Evolutionary conservation across 1,284 basidiomycete species (phyloP).

Genomic region (Phenoliferia sp.): DNA sequence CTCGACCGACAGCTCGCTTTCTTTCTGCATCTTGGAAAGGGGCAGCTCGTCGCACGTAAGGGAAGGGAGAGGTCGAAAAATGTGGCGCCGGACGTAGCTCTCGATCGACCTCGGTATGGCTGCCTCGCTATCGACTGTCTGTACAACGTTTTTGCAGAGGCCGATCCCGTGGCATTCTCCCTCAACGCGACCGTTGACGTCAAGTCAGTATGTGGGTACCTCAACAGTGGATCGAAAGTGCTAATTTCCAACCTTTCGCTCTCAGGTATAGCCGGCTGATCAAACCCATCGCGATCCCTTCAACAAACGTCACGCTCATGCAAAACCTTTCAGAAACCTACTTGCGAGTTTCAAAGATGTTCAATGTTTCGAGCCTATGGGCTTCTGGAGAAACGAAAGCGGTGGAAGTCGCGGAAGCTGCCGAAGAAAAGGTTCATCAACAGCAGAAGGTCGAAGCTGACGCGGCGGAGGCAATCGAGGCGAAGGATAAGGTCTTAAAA

Average conservation of each 20-base stretch:
- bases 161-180: constrained; percentile 44
- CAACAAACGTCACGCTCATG: constrained; percentile 38
- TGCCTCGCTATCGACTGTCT: constrained; percentile 31
- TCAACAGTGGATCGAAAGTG: background rate
- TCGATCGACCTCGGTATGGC: constrained; percentile 37
- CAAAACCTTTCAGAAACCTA: constrained; percentile 36
- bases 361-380: constrained; percentile 34
- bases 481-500: constrained; percentile 5
- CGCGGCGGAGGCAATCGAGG: constrained; percentile 3
- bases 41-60: constrained; percentile 40
- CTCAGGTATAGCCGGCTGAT: constrained; percentile 40
- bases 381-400: background rate
- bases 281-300: constrained; percentile 42
- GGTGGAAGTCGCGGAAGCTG: background rate
- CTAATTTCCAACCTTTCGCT: background rate
- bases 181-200: constrained; percentile 43
- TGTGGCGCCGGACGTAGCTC: constrained; percentile 33
- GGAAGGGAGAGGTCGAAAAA: constrained; percentile 33
- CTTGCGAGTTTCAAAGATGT: constrained; percentile 39
- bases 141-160: constrained; percentile 39
- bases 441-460: constrained; percentile 1
- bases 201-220: background rate
- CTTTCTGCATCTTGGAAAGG: constrained; percentile 38
- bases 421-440: background rate
- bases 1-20: constrained; percentile 26